Conservation (phyloP, 2,329 filamentous ascomycete species). For the Colletotrichum limetticola region DNA sequence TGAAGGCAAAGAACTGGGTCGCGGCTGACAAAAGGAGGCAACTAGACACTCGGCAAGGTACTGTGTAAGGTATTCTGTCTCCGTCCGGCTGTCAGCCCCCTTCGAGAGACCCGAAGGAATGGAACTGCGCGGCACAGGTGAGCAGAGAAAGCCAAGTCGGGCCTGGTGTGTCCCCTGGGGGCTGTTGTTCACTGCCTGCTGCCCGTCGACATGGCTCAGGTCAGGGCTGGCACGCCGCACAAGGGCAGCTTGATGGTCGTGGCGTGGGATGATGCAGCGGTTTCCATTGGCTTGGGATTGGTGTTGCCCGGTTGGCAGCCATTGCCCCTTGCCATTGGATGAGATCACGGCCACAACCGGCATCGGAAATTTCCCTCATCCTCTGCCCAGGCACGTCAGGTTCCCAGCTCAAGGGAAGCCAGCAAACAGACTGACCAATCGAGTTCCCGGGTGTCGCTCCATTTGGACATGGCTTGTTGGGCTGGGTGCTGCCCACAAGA, state of each 20-base stretch:
- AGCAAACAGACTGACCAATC: conserved; percentile 15
- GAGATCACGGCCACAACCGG: conserved; percentile 10
- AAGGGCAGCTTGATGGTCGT: neutral
- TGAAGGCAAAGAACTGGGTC: conserved; percentile 7
- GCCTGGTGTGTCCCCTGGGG: neutral
- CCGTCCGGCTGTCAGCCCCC: neutral
- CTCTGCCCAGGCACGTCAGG: neutral
- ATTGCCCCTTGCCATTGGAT: conserved; percentile 12
- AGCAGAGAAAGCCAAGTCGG: neutral
- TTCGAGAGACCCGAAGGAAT: neutral
- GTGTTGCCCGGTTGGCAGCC: conserved; percentile 4
- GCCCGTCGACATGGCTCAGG: neutral
- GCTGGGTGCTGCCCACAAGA: neutral
- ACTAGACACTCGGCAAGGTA: neutral
- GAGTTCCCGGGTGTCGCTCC: neutral
- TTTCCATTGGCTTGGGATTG: conserved; percentile 29
- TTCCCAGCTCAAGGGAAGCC: neutral
- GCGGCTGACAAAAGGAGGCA: conserved; percentile 2
- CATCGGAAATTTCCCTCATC: conserved; percentile 29
- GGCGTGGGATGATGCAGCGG: conserved; percentile 27
- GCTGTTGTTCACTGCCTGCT: neutral
- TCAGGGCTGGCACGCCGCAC: neutral
- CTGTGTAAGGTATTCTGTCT: neutral
- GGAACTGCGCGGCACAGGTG: neutral
- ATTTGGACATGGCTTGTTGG: neutral